phyloP scores from a whole-genome alignment of 305 asterid species.

The Fraxinus greggii region DNA sequence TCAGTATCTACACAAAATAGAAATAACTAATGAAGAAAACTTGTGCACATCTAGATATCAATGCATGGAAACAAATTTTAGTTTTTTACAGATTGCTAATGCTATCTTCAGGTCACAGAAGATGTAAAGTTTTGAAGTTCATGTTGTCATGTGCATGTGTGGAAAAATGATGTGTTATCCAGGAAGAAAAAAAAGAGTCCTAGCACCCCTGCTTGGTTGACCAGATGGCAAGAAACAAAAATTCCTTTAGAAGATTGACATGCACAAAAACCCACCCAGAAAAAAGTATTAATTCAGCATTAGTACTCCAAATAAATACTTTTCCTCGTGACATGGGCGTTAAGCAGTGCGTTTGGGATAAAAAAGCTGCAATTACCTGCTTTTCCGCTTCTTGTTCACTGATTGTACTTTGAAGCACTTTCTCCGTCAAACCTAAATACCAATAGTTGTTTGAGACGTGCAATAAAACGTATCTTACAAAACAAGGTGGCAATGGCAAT shows the following conservation, averaged over 20 bases:
- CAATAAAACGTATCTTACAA: not conserved
- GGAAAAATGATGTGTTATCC: not conserved
- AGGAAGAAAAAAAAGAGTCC: not conserved
- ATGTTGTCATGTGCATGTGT: not conserved
- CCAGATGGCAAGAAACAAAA: not conserved
- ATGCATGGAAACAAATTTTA: not conserved
- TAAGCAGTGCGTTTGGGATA: conserved; percentile 5
- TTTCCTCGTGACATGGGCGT: not conserved
- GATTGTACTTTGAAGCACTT: conserved; percentile 70
- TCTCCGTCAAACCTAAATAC: conserved; percentile 73
- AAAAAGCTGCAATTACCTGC: conserved; percentile 44
- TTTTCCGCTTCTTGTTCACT: conserved; percentile 78
- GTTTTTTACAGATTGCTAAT: not conserved
- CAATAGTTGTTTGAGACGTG: conserved; percentile 23
- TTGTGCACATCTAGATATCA: not conserved
- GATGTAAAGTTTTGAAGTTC: not conserved
- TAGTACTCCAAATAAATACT: not conserved
- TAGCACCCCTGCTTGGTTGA: not conserved
- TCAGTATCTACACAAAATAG: not conserved
- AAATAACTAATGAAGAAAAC: not conserved
- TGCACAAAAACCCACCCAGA: not conserved
- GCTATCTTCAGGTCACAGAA: not conserved
- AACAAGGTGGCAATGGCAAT: not conserved
- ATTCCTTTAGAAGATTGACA: not conserved
- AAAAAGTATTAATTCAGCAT: not conserved